A percentile compares a stretch with the other conserved stretches of the same genome.
Conservation (phyloP, 192 early-diverging fungal genomes). For the Dissophora ornata region DNA sequence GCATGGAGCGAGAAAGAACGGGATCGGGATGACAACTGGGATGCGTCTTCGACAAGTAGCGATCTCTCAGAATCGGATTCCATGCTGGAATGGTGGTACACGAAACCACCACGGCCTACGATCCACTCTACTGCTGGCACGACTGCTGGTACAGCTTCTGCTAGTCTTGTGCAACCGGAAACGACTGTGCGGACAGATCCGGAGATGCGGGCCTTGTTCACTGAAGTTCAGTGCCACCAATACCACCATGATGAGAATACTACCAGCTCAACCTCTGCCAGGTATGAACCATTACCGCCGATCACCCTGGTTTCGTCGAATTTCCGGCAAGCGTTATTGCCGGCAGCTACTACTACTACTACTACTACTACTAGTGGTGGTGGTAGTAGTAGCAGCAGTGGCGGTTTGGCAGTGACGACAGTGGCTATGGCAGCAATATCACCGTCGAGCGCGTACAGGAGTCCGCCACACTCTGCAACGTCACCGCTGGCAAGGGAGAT, state of each 20-base stretch:
- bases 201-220: constrained; percentile 7
- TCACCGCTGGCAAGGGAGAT: constrained; percentile 40
- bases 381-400: background rate
- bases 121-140: constrained; percentile 9
- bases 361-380: background rate
- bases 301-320: no score
- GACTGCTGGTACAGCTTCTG: constrained; percentile 2
- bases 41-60: constrained; percentile 30
- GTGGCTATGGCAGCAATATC: background rate
- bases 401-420: background rate
- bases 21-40: constrained; percentile 48
- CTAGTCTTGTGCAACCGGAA: constrained; percentile 32
- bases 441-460: constrained; percentile 6
- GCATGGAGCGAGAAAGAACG: constrained; percentile 30
- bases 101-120: constrained; percentile 28
- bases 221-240: background rate
- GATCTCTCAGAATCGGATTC: constrained; percentile 44
- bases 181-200: background rate
- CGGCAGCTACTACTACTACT: no score
- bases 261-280: no score
- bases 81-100: constrained; percentile 45
- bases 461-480: constrained; percentile 27
- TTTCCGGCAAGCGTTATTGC: background rate
- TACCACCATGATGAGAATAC: no score
- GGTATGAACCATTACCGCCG: no score